Percentiles rank a stretch among this genome's conserved stretches.
Conservation (phyloP, 202 grass and related monocot genomes). For the Musa balbisiana region DNA sequence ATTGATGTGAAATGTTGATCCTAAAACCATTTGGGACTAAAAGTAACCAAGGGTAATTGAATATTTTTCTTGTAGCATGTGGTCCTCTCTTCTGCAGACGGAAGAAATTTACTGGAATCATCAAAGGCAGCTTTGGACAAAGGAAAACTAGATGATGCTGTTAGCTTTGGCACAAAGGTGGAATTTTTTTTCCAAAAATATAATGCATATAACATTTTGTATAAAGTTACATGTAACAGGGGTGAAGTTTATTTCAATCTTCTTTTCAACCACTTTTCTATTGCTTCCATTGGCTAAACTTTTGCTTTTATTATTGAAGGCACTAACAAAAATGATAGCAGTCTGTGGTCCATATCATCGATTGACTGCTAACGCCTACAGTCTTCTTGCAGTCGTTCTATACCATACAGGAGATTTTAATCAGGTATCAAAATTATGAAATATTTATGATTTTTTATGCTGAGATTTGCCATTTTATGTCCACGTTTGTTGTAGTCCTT, state of each 20-base stretch:
- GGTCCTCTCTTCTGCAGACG: slow-evolving; percentile 72
- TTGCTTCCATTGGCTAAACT: slow-evolving; percentile 30
- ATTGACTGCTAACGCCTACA: slow-evolving; percentile 94
- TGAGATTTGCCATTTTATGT: background rate
- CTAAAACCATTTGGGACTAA: background rate
- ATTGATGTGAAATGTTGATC: background rate
- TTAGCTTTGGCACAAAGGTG: slow-evolving; percentile 89
- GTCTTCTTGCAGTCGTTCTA: slow-evolving; percentile 96
- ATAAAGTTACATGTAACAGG: background rate
- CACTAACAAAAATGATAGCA: slow-evolving; percentile 84
- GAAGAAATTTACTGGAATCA: slow-evolving; percentile 88
- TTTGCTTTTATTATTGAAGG: slow-evolving; percentile 41
- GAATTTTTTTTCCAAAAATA: background rate
- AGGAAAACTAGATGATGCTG: slow-evolving; percentile 95
- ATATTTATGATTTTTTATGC: background rate
- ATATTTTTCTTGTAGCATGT: slow-evolving; percentile 61
- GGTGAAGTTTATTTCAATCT: background rate
- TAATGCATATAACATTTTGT: background rate
- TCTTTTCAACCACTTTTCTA: background rate
- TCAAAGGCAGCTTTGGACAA: slow-evolving; percentile 97
- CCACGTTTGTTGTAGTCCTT: background rate
- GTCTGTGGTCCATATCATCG: slow-evolving; percentile 92
- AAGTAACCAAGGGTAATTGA: background rate
- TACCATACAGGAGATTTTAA: slow-evolving; percentile 99
- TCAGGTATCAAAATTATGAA: slow-evolving; percentile 43